Conservation (phyloP, 164 flowering plant species). For the Magnolia kwangsiensis region DNA sequence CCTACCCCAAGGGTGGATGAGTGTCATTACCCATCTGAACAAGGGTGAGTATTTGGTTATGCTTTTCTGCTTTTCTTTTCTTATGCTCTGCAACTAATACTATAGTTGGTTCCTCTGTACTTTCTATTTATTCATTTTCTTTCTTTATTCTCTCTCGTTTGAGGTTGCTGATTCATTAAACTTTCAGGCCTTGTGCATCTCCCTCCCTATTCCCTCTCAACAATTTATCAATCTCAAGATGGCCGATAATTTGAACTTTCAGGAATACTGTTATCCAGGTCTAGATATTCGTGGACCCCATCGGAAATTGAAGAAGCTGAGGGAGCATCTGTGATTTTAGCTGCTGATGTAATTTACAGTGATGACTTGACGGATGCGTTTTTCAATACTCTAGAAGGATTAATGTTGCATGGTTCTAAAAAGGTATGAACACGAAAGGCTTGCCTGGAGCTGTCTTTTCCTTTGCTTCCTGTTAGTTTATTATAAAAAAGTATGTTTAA, state of each 20-base stretch:
- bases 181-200: not conserved
- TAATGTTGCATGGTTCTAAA: slow-evolving; percentile 57
- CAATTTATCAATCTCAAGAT: not conserved
- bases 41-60: slow-evolving; percentile 30
- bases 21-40: slow-evolving; percentile 16
- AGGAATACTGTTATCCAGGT: slow-evolving; percentile 10
- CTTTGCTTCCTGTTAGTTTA: not conserved
- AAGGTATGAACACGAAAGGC: slow-evolving; percentile 45
- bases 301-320: slow-evolving; percentile 61
- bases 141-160: not conserved
- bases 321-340: slow-evolving; percentile 67
- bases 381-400: slow-evolving; percentile 45
- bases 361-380: slow-evolving; percentile 80
- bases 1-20: slow-evolving; percentile 35
- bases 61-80: not conserved
- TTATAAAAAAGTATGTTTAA: not conserved
- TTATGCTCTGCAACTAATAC: not conserved
- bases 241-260: not conserved
- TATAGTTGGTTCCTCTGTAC: not conserved
- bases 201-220: no score
- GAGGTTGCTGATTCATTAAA: not conserved
- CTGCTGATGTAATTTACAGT: slow-evolving; percentile 93
- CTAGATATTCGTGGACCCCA: slow-evolving; percentile 54
- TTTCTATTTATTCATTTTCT: not conserved
- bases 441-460: not conserved